These are phyloP conservation scores for Neonectria hederae DNA, from an alignment of 2,329 filamentous ascomycete genomes.

Conservation along the genomic window DNA sequence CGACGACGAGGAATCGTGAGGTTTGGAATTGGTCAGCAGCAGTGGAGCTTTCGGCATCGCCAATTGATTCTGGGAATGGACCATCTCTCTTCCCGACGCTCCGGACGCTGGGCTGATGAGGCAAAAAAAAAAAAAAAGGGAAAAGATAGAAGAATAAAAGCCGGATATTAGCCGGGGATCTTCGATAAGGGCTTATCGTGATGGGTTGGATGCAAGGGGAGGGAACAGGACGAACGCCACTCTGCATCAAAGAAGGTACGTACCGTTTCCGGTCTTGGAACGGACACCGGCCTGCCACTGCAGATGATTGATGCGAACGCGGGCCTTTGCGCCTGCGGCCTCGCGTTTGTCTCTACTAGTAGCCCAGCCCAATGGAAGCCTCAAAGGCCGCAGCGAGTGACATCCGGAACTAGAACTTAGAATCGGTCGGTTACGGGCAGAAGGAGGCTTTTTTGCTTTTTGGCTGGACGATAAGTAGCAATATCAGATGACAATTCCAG, in stretches of 20 bases:
- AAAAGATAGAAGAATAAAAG: slow-evolving; percentile 14
- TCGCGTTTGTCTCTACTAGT: too few relatives aligned
- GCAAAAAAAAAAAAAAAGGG: slow-evolving; percentile 1
- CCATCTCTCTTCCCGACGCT: slow-evolving; percentile 22
- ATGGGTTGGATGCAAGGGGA: not conserved
- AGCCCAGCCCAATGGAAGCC: not conserved
- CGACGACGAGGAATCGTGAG: slow-evolving; percentile 17
- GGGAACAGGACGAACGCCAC: not conserved
- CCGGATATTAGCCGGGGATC: slow-evolving; percentile 35
- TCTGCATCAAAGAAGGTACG: not conserved
- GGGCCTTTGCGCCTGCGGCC: too few relatives aligned
- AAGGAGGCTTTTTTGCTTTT: slow-evolving; percentile 2
- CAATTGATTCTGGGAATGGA: slow-evolving; percentile 19
- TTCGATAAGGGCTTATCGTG: slow-evolving; percentile 27
- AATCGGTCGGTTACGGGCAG: not conserved
- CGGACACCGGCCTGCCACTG: too few relatives aligned
- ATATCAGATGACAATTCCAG: not conserved
- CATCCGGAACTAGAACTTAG: not conserved
- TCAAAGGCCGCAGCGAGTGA: not conserved
- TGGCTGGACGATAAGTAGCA: not conserved
- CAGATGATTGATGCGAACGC: too few relatives aligned
- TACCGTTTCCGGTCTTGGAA: not conserved
- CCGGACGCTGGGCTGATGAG: not conserved
- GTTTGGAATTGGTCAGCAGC: slow-evolving; percentile 29
- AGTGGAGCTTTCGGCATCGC: slow-evolving; percentile 26